These are phyloP conservation scores for Ogataea minuta DNA, from an alignment of 805 yeast species.

Conservation along the genomic window DNA sequence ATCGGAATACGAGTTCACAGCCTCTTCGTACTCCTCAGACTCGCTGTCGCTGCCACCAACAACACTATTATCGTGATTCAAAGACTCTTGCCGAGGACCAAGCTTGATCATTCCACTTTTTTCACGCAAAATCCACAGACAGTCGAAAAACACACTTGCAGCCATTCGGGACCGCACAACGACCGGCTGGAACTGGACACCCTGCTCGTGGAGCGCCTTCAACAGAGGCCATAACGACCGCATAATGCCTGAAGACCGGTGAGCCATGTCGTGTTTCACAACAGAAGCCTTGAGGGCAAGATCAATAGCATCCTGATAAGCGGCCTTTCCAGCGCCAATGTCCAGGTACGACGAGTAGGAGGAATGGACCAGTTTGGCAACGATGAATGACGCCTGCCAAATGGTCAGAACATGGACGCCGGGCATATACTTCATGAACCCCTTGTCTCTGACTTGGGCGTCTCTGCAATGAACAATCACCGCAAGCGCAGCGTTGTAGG, in stretches of 20 bases:
- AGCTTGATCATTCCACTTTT: conserved; percentile 83
- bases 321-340: conserved; percentile 63
- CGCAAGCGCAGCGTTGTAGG: conserved; percentile 77
- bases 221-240: conserved; percentile 89
- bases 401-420: conserved; percentile 75
- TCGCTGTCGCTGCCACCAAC: conserved; percentile 30
- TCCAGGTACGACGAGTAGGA: conserved; percentile 66
- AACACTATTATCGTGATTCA: conserved; percentile 29
- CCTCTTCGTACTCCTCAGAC: conserved; percentile 20
- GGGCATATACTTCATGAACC: conserved; percentile 76
- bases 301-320: conserved; percentile 64
- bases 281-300: conserved; percentile 78
- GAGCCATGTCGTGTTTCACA: conserved; percentile 87
- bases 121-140: conserved; percentile 78
- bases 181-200: conserved; percentile 41
- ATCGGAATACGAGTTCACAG: conserved; percentile 22
- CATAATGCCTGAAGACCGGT: conserved; percentile 91
- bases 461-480: conserved; percentile 64
- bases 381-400: conserved; percentile 90
- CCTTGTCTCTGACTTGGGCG: conserved; percentile 57
- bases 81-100: conserved; percentile 33
- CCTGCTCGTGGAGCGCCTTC: conserved; percentile 59
- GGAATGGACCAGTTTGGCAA: conserved; percentile 77
- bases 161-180: conserved; percentile 82
- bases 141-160: conserved; percentile 90